These are phyloP conservation scores for Zygoascus flipseniorum DNA, from an alignment of 805 yeast genomes.

Conservation along the genomic window DNA sequence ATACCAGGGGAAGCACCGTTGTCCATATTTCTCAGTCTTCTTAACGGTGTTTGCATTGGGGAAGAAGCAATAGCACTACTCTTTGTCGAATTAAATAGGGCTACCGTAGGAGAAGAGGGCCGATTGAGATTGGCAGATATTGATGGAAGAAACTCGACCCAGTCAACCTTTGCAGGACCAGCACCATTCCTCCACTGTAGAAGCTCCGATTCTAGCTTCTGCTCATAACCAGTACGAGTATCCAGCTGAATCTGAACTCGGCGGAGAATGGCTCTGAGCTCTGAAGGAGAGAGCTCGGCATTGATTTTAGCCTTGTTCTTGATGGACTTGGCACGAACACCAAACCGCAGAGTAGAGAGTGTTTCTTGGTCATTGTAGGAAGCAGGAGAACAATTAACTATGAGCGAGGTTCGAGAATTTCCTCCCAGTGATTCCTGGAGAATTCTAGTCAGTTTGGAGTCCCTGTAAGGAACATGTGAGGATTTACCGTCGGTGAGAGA, in stretches of 20 bases:
- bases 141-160: constrained; percentile 16
- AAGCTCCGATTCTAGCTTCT: constrained; percentile 37
- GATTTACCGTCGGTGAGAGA: constrained; percentile 63
- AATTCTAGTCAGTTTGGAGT: constrained; percentile 69
- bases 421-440: constrained; percentile 78
- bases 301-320: constrained; percentile 58
- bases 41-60: constrained; percentile 2
- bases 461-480: constrained; percentile 64
- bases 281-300: constrained; percentile 45
- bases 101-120: background rate
- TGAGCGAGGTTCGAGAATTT: constrained; percentile 65
- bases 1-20: background rate
- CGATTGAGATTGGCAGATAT: background rate
- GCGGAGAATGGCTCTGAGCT: constrained; percentile 34
- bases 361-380: constrained; percentile 52
- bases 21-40: constrained; percentile 1
- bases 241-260: constrained; percentile 29
- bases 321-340: constrained; percentile 60
- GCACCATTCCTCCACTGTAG: constrained; percentile 31
- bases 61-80: background rate
- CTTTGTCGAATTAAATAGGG: background rate
- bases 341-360: constrained; percentile 64
- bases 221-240: constrained; percentile 24
- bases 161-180: constrained; percentile 19
- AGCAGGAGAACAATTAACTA: constrained; percentile 67